Conservation (phyloP, 2,329 filamentous ascomycete genomes). For the Diaporthe longicolla region DNA sequence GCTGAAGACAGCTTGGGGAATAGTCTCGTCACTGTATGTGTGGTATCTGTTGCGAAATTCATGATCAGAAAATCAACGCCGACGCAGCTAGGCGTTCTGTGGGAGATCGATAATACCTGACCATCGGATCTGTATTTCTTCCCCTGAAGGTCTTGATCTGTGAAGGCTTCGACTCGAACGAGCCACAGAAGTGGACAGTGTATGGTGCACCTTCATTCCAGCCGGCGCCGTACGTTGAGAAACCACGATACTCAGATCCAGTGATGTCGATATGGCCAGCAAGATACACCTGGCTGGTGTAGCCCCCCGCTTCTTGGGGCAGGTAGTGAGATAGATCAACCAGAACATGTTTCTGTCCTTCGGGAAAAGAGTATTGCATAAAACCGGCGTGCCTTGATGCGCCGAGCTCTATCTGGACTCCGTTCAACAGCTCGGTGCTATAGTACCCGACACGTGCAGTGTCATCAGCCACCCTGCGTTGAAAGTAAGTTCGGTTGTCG, state of each 20-base stretch:
- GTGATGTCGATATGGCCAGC: slow-evolving; percentile 50
- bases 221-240: slow-evolving; percentile 61
- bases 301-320: slow-evolving; percentile 58
- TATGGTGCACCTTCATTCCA: slow-evolving; percentile 60
- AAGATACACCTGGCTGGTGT: slow-evolving; percentile 56
- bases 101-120: slow-evolving; percentile 55
- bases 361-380: slow-evolving; percentile 65
- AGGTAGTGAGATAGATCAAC: slow-evolving; percentile 65
- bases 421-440: slow-evolving; percentile 63
- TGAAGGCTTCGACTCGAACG: slow-evolving; percentile 55
- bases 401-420: slow-evolving; percentile 63
- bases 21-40: slow-evolving; percentile 35
- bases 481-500: slow-evolving; percentile 65
- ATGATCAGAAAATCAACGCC: slow-evolving; percentile 44
- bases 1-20: slow-evolving; percentile 35
- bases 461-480: slow-evolving; percentile 55
- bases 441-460: slow-evolving; percentile 68
- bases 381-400: slow-evolving; percentile 65
- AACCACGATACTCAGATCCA: slow-evolving; percentile 59
- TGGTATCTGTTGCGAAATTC: not conserved
- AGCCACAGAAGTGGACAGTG: slow-evolving; percentile 60
- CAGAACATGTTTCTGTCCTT: slow-evolving; percentile 57
- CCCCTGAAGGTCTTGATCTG: slow-evolving; percentile 56
- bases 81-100: slow-evolving; percentile 64
- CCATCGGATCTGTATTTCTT: slow-evolving; percentile 61